Conservation (phyloP, 441 rosid species). For the Pelargonium cotyledonis region DNA sequence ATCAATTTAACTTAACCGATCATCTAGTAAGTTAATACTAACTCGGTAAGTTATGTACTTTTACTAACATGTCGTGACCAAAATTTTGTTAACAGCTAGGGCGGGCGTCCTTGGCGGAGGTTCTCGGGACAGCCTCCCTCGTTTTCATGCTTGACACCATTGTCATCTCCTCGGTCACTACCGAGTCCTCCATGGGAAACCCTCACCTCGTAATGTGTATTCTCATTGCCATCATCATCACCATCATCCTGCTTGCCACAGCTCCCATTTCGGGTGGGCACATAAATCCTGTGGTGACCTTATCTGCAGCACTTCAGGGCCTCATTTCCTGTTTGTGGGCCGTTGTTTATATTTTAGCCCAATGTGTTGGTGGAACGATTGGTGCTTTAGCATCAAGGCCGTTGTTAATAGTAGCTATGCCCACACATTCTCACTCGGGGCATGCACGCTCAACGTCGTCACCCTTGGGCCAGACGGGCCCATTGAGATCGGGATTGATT, state of each 20-base stretch:
- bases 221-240: slow-evolving; percentile 28
- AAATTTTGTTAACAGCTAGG: slow-evolving; percentile 29
- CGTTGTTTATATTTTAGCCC: slow-evolving; percentile 35
- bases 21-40: too few species aligned
- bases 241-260: slow-evolving; percentile 40
- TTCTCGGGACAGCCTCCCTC: slow-evolving; percentile 36
- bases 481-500: slow-evolving; percentile 24
- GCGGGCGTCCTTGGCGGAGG: slow-evolving; percentile 50
- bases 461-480: slow-evolving; percentile 40
- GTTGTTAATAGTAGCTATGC: slow-evolving; percentile 29
- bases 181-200: slow-evolving; percentile 23
- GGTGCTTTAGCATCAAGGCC: slow-evolving; percentile 39
- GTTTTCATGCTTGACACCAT: slow-evolving; percentile 47
- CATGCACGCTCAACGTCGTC: slow-evolving; percentile 37
- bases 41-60: too few species aligned
- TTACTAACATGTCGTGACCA: too few species aligned
- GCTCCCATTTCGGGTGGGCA: slow-evolving; percentile 50
- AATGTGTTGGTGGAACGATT: slow-evolving; percentile 34
- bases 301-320: slow-evolving; percentile 35
- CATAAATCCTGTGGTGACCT: slow-evolving; percentile 37
- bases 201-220: slow-evolving; percentile 41
- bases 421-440: slow-evolving; percentile 38
- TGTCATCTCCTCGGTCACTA: slow-evolving; percentile 41
- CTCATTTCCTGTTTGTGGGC: slow-evolving; percentile 35
- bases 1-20: too few species aligned